phyloP scores from a whole-genome alignment of 306 rosid species.

The Cucumis hystrix region DNA sequence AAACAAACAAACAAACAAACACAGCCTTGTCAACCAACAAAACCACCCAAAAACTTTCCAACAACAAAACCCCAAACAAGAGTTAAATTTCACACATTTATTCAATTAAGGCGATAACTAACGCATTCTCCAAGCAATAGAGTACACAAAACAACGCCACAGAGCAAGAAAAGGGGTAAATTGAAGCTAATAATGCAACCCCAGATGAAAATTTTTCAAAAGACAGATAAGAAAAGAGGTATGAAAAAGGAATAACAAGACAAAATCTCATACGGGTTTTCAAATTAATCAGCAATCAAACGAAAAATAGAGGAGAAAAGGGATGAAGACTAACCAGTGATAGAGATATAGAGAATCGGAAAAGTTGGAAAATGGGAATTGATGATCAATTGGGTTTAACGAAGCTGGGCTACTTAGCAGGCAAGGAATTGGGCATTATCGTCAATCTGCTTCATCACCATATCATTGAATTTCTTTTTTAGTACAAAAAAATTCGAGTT shows the following conservation, averaged over 20 bases:
- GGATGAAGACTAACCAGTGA: not conserved
- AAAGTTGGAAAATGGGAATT: not conserved
- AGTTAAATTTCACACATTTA: not conserved
- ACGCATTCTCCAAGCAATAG: not conserved
- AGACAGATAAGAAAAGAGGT: not conserved
- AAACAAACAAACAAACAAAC: not conserved
- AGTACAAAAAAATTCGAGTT: too few relatives aligned
- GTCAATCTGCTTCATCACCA: not conserved
- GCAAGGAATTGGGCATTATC: not conserved
- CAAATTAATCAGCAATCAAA: not conserved
- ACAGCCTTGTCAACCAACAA: not conserved
- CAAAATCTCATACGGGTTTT: not conserved
- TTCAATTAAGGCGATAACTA: not conserved
- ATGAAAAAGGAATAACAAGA: not conserved
- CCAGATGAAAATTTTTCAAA: not conserved
- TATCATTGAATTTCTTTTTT: not conserved
- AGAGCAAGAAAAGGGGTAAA: not conserved
- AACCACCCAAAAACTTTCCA: not conserved
- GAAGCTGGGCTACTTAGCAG: not conserved
- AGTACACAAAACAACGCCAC: not conserved
- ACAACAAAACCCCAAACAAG: not conserved
- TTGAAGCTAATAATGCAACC: not conserved
- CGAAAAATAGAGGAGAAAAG: not conserved
- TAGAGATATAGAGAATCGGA: not conserved
- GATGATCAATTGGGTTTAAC: not conserved